Evolutionary conservation across 2,329 filamentous ascomycete genomes (phyloP).

Genomic region (Exophiala spinifera): DNA sequence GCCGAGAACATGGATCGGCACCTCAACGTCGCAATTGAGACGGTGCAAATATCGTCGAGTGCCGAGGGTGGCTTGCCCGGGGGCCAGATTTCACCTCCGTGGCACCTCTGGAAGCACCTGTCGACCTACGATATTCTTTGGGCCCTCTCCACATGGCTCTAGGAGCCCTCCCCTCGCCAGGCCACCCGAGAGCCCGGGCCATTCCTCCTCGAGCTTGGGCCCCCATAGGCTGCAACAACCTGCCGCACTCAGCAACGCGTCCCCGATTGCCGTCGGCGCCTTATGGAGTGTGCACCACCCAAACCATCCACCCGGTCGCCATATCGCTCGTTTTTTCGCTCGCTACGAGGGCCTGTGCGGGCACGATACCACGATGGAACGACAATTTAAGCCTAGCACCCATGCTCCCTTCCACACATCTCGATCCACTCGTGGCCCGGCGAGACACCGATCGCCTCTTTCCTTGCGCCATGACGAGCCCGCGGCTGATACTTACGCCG

Average conservation of each 20-base stretch:
- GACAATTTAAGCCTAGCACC: slow-evolving; percentile 13
- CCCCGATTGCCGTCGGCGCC: slow-evolving; percentile 11
- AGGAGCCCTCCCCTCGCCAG: slow-evolving; percentile 8
- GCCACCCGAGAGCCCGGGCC: neutral
- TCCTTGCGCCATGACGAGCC: slow-evolving; percentile 8
- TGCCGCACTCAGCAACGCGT: slow-evolving; percentile 13
- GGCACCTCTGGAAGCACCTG: neutral
- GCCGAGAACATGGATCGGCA: slow-evolving; percentile 18
- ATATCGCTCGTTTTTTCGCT: slow-evolving; percentile 19
- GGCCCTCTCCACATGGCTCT: slow-evolving; percentile 12
- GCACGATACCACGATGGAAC: slow-evolving; percentile 16
- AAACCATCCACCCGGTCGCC: slow-evolving; percentile 8
- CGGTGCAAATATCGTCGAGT: neutral
- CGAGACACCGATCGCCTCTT: neutral
- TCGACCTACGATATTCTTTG: slow-evolving; percentile 3
- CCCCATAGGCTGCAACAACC: neutral
- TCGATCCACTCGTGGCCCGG: slow-evolving; percentile 8
- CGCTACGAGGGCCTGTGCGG: slow-evolving; percentile 3
- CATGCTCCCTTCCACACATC: slow-evolving; percentile 5
- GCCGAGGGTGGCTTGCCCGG: neutral
- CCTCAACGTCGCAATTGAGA: slow-evolving; percentile 19
- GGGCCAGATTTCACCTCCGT: neutral
- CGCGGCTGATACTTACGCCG: slow-evolving; percentile 8
- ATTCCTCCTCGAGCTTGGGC: neutral
- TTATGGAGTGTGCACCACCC: neutral